Conservation (phyloP, 805 yeast genomes). For the Ogataea trehalophila region DNA sequence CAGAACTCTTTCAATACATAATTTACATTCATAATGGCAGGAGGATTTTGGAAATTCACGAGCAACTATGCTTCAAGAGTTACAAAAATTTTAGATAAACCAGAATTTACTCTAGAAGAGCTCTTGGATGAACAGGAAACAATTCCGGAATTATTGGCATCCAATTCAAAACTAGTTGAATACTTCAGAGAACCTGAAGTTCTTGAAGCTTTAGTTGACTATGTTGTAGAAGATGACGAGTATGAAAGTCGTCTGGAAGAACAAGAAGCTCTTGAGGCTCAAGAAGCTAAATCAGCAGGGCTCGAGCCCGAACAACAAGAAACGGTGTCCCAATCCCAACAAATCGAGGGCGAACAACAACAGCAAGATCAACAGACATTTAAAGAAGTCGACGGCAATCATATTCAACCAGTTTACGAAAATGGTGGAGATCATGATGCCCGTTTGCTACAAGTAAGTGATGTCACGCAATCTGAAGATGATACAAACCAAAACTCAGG, state of each 20-base stretch:
- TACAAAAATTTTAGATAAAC: constrained; percentile 46
- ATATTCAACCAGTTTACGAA: too few relatives aligned
- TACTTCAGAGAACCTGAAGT: constrained; percentile 76
- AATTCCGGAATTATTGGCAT: constrained; percentile 64
- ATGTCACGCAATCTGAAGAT: too few relatives aligned
- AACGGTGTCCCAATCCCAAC: too few relatives aligned
- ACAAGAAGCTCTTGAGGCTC: constrained; percentile 17
- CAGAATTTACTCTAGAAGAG: constrained; percentile 46
- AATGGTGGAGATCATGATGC: too few relatives aligned
- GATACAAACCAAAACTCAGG: background rate
- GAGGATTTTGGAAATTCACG: constrained; percentile 32
- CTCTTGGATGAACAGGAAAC: constrained; percentile 72
- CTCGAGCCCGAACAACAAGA: constrained; percentile 4
- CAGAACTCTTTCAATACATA: background rate
- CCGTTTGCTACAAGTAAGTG: too few relatives aligned
- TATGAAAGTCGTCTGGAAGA: constrained; percentile 27
- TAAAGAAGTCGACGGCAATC: too few relatives aligned
- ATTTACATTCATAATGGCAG: constrained; percentile 24
- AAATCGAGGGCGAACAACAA: too few relatives aligned
- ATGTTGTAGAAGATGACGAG: constrained; percentile 49
- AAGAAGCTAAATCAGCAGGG: constrained; percentile 4
- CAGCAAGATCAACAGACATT: too few relatives aligned
- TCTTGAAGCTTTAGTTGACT: constrained; percentile 60
- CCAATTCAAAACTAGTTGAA: constrained; percentile 72
- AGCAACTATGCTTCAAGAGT: constrained; percentile 57